phyloP scores from a whole-genome alignment of 148 eudicot genomes.

The Cornus florida region DNA sequence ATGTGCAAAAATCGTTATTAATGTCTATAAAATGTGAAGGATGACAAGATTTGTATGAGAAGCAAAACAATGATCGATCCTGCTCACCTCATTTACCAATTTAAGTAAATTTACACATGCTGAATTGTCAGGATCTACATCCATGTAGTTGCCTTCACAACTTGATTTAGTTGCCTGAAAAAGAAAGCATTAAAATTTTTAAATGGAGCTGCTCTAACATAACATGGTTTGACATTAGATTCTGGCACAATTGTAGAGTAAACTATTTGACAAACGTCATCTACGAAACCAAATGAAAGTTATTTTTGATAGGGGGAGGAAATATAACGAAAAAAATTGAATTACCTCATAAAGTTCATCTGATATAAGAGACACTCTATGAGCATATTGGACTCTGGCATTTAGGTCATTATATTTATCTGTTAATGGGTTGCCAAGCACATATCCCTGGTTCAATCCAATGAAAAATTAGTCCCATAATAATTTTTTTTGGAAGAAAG shows the following conservation, averaged over 20 bases:
- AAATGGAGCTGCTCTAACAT: not conserved
- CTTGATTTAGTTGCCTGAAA: slow-evolving; percentile 17
- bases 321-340: not conserved
- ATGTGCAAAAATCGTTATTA: not conserved
- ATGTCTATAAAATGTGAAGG: not conserved
- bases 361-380: slow-evolving; percentile 29
- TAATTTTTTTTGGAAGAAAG: too few relatives aligned
- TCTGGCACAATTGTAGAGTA: too few relatives aligned
- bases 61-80: not conserved
- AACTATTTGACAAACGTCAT: too few relatives aligned
- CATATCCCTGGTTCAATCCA: slow-evolving; percentile 27
- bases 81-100: slow-evolving; percentile 1
- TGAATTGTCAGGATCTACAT: slow-evolving; percentile 4
- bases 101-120: slow-evolving; percentile 9
- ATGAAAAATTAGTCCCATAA: not conserved
- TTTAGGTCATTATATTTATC: slow-evolving; percentile 5
- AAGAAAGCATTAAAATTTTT: not conserved
- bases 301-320: too few relatives aligned
- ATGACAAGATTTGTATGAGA: not conserved
- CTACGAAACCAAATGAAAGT: too few relatives aligned
- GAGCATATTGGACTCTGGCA: slow-evolving; percentile 28
- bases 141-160: slow-evolving; percentile 15
- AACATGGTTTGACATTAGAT: not conserved
- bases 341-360: slow-evolving; percentile 29
- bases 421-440: slow-evolving; percentile 31